Evolutionary conservation across 371 early-diverging fungal genomes (phyloP), one percentile per base, ranked within the genome.

Genomic region (Mortierella sp.): DNA sequence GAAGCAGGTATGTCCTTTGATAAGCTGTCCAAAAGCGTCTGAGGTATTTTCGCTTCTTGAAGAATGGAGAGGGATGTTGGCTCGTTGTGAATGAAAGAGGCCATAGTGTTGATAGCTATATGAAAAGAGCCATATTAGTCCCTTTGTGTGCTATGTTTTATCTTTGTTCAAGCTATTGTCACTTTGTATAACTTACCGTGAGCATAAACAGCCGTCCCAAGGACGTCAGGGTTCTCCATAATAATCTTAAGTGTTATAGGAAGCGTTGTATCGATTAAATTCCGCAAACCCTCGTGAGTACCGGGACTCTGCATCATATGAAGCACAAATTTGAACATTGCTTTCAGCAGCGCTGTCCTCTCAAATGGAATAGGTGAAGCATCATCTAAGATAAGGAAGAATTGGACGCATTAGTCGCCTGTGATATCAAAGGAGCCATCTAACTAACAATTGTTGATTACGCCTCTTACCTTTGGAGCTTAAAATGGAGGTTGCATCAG

Each of bases 61-160:
- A 98, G 84, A 61, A 99, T 95, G 5, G 94, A 75, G 22, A 98
- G 84, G 12, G 93, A 94, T 0, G 98, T 97, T 0, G 99, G 98
- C 70, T 99, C 99, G 75, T 96, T 98, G 83, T 99, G 98, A 47
- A 99, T 95, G 69, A 99, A 94, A 10, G 96, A 96, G 0, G 98
- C 90, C 89, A 94, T 94, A 35, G 97, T 91, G 75, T 97, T 96
- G 75, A 95, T 91, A 1, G 96, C 95, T 87, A 75, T 42, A 40
- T 12, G 45, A 29, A 31, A 40, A 19, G 28, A 13, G 31, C 12
- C 31, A 54, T 32, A 0, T 47, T 47, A 47, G n/a, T 47, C 4
- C n/a, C 17, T 47, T n/a, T 47, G 47, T 47, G n/a, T 17, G 3
- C 13, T 40, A 40, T 40, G n/a, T n/a, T n/a, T 15, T 40, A 5